phyloP scores from a whole-genome alignment of 2,329 filamentous ascomycete genomes.

The Rosellinia necatrix region DNA sequence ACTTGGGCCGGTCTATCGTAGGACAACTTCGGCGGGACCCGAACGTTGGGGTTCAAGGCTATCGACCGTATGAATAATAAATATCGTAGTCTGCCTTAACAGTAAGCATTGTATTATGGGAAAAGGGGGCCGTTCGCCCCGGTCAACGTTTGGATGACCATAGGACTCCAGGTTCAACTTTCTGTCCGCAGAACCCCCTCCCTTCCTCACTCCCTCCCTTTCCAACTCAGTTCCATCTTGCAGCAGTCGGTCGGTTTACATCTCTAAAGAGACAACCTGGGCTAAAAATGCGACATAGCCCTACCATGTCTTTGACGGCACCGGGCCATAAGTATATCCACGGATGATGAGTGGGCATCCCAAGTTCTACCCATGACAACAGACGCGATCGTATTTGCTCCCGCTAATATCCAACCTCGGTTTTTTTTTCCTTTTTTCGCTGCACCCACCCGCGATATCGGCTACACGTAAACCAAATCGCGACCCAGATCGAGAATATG shows the following conservation, averaged over 20 bases:
- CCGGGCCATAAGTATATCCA: background rate
- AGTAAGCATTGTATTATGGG: background rate
- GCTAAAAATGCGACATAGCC: background rate
- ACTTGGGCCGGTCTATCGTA: too few relatives aligned
- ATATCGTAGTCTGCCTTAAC: constrained; percentile 6
- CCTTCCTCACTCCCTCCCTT: too few relatives aligned
- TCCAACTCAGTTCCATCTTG: too few relatives aligned
- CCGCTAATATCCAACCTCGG: background rate
- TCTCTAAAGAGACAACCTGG: background rate
- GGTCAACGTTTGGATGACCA: background rate
- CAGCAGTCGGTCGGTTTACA: background rate
- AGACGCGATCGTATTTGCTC: background rate
- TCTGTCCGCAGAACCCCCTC: too few relatives aligned
- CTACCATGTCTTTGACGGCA: background rate
- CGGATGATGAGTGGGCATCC: background rate
- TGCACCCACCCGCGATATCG: too few relatives aligned
- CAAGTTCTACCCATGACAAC: background rate
- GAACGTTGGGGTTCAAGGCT: too few relatives aligned
- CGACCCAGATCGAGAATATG: too few relatives aligned
- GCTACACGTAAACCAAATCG: too few relatives aligned
- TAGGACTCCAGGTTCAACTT: too few relatives aligned
- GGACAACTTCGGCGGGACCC: too few relatives aligned
- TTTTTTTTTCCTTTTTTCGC: too few relatives aligned
- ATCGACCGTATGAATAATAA: too few relatives aligned
- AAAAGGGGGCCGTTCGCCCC: background rate